Base-by-base conservation (phyloP, 805 yeast genomes). In the Cyberlindnera americana region DNA sequence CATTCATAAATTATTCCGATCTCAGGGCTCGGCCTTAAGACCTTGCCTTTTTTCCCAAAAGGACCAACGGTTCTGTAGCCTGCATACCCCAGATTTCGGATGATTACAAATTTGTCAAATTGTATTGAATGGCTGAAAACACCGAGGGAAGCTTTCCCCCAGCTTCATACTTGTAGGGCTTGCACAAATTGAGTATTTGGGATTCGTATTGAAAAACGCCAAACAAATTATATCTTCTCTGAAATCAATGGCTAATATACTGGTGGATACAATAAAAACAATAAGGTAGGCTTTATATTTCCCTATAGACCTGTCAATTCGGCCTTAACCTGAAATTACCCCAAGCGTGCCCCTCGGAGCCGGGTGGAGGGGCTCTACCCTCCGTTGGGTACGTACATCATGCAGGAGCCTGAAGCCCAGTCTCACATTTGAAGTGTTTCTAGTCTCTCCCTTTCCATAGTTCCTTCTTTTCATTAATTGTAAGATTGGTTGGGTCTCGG, bases 311-410 rank as follows among this genome's bases (percentile, higher is more conserved):
- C 23, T 6, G 23, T 28, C 19, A n/a, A n/a, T n/a, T n/a, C n/a
- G n/a, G n/a, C n/a, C n/a, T n/a, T n/a, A n/a, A n/a, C n/a, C n/a
- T n/a, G n/a, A n/a, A n/a, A n/a, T n/a, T 38, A 41, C 48, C 46
- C 46, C 48, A 44, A 44, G 15, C 3, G 26, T 41, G 46, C 40
- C 48, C 48, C 48, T 38, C 48, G 18, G 22, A 27, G 38, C 35
- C 29, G 36, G 38, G 18, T 14, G 15, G 46, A 22, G 40, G 46
- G 43, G 42, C 35, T 8, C 17, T 17, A n/a, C n/a, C n/a, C n/a
- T n/a, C n/a, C n/a, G n/a, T n/a, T n/a, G n/a, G 24, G 24, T 22
- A 22, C 24, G 24, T 11, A 22, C n/a, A n/a, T n/a, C n/a, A n/a
- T n/a, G n/a, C n/a, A 22, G 24, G 24, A 8, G 23, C 23, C 10